These are phyloP conservation scores for Amoeboaphelidium protococcarum DNA, from an alignment of 371 early-diverging fungal species.

Conservation along the genomic window DNA sequence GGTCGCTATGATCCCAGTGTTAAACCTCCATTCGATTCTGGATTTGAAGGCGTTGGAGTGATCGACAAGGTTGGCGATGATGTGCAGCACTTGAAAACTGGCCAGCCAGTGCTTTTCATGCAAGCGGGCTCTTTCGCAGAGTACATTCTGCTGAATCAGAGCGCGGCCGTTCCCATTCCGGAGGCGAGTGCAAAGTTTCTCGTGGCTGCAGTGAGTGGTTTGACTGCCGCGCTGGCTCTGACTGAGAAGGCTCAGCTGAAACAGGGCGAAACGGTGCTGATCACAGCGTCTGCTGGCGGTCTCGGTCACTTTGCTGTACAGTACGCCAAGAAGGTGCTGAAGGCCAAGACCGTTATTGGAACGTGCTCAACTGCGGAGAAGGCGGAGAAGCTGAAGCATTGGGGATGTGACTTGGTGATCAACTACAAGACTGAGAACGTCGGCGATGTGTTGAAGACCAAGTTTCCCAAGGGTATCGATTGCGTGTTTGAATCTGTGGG, in stretches of 20 bases:
- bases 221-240: constrained; percentile 22
- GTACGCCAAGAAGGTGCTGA: constrained; percentile 16
- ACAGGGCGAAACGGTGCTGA: constrained; percentile 1
- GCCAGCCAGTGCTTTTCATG: constrained; percentile 3
- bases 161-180: constrained; percentile 15
- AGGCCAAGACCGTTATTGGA: constrained; percentile 19
- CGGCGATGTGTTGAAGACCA: constrained; percentile 19
- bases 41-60: constrained; percentile 25
- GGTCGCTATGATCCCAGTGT: constrained; percentile 23
- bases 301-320: constrained; percentile 22
- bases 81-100: constrained; percentile 11
- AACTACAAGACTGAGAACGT: constrained; percentile 22
- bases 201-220: constrained; percentile 20
- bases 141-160: constrained; percentile 11
- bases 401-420: constrained; percentile 19
- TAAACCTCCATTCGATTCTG: constrained; percentile 31
- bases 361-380: constrained; percentile 12
- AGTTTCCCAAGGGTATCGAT: constrained; percentile 25
- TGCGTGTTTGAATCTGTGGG: constrained; percentile 31
- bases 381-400: constrained; percentile 1
- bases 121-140: constrained; percentile 26
- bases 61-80: constrained; percentile 19
- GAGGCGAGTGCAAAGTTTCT: constrained; percentile 14
- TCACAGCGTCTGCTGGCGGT: constrained; percentile 17
- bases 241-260: constrained; percentile 1